Evolutionary conservation across 768 basidiomycete species (phyloP).

Genomic region (Panus rudis): DNA sequence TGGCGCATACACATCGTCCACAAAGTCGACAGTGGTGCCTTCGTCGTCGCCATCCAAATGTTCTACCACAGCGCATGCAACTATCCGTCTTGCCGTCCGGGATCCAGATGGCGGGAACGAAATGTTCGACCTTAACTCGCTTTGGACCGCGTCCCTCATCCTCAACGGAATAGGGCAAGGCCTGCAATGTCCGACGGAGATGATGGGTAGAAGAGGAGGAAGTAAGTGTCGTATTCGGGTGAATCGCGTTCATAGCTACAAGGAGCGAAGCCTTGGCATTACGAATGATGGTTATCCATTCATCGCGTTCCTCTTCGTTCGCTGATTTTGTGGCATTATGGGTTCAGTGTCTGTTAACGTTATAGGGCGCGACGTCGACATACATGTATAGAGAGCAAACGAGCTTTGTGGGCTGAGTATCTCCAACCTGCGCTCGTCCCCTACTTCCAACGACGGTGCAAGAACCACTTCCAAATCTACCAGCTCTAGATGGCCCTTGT

Average conservation of each 20-base stretch:
- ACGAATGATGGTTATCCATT: slow-evolving; percentile 64
- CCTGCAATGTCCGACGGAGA: slow-evolving; percentile 65
- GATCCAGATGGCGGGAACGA: slow-evolving; percentile 90
- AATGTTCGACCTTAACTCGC: slow-evolving; percentile 63
- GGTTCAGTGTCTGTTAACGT: background rate
- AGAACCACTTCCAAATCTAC: slow-evolving; percentile 76
- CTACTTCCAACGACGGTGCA: slow-evolving; percentile 33
- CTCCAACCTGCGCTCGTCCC: slow-evolving; percentile 58
- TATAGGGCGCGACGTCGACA: slow-evolving; percentile 10
- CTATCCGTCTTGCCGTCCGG: slow-evolving; percentile 76
- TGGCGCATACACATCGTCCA: slow-evolving; percentile 79
- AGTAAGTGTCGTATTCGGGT: slow-evolving; percentile 77
- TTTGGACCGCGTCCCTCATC: slow-evolving; percentile 32
- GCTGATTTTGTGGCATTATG: slow-evolving; percentile 28
- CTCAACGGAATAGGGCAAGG: slow-evolving; percentile 58
- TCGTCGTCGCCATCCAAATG: slow-evolving; percentile 73
- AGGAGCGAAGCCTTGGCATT: slow-evolving; percentile 65
- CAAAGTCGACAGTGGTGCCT: slow-evolving; percentile 86
- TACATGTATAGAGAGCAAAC: slow-evolving; percentile 69
- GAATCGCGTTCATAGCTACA: slow-evolving; percentile 59
- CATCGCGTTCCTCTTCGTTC: slow-evolving; percentile 48
- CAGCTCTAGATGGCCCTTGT: slow-evolving; percentile 60
- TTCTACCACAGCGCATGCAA: slow-evolving; percentile 78
- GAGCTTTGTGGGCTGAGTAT: slow-evolving; percentile 71
- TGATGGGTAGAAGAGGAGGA: slow-evolving; percentile 73